A percentile compares a stretch with the other conserved stretches of the same genome.
These are phyloP conservation scores for Solanum piurae DNA, from an alignment of 257 asterid species.

Conservation along the genomic window DNA sequence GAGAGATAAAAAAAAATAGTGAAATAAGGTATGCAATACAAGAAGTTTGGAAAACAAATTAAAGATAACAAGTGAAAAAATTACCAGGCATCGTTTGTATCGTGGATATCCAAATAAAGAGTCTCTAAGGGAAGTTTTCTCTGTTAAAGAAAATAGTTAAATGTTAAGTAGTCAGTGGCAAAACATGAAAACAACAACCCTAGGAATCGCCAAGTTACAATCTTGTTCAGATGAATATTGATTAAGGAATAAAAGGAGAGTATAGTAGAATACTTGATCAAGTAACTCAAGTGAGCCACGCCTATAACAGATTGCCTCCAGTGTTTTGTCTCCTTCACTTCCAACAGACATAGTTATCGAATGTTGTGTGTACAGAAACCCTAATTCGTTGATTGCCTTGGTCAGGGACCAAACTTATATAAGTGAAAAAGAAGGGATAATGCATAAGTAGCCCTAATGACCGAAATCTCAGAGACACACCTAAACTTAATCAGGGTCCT, in stretches of 20 bases:
- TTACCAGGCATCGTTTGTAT: constrained; percentile 80
- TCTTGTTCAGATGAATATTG: neutral
- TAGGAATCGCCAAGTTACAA: neutral
- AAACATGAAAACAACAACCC: neutral
- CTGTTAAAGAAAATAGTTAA: constrained; percentile 33
- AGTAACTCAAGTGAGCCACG: constrained; percentile 79
- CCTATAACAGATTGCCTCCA: constrained; percentile 58
- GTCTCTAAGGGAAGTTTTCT: constrained; percentile 87
- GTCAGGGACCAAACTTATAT: no score
- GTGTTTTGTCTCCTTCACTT: constrained; percentile 15
- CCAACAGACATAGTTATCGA: neutral
- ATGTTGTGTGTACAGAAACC: neutral
- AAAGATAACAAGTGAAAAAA: neutral
- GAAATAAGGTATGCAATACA: neutral
- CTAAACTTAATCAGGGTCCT: no score
- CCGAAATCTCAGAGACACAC: no score
- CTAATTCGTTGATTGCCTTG: neutral
- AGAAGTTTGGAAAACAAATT: neutral
- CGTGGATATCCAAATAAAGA: constrained; percentile 48
- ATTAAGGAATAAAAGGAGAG: neutral
- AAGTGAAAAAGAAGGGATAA: neutral
- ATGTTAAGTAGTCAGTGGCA: neutral
- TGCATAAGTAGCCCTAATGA: no score
- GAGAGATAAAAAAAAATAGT: neutral
- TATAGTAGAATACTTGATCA: constrained; percentile 51